These are phyloP conservation scores for Leishmania gerbilli DNA, from an alignment of 208 protist genomes.

Conservation along the genomic window DNA sequence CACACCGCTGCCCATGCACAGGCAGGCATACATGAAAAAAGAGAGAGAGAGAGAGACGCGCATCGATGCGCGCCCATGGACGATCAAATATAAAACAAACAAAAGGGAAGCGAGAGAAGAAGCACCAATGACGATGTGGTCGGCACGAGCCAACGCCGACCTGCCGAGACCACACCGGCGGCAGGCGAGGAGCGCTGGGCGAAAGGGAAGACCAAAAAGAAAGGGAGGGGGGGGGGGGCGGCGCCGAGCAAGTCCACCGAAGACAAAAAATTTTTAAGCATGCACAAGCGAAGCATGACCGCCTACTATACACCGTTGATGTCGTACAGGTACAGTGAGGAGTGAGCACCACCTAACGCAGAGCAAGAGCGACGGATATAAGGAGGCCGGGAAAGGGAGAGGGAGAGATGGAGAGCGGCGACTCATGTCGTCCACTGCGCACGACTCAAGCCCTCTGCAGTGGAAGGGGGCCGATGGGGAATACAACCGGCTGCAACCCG, in stretches of 20 bases:
- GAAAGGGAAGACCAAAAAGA: too few relatives aligned
- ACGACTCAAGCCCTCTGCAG: background rate
- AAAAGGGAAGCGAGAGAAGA: background rate
- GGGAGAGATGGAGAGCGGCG: background rate
- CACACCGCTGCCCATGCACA: background rate
- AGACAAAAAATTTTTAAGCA: background rate
- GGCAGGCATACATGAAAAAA: background rate
- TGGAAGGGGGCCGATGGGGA: slow-evolving; percentile 3
- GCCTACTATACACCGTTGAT: background rate
- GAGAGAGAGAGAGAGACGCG: background rate
- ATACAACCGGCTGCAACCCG: background rate
- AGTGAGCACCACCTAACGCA: background rate
- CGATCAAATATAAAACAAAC: background rate
- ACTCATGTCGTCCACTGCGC: too few relatives aligned
- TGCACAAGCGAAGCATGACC: background rate
- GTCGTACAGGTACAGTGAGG: background rate
- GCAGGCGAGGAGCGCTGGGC: too few relatives aligned
- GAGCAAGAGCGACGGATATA: background rate
- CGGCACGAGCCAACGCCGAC: background rate
- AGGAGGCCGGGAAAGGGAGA: background rate
- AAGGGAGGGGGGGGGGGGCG: too few relatives aligned
- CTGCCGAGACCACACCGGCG: background rate
- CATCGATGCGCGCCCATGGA: background rate
- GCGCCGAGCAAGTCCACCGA: too few relatives aligned
- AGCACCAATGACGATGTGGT: background rate